Conservation (phyloP, 305 asterid genomes). For the Solanum hybrid region DNA sequence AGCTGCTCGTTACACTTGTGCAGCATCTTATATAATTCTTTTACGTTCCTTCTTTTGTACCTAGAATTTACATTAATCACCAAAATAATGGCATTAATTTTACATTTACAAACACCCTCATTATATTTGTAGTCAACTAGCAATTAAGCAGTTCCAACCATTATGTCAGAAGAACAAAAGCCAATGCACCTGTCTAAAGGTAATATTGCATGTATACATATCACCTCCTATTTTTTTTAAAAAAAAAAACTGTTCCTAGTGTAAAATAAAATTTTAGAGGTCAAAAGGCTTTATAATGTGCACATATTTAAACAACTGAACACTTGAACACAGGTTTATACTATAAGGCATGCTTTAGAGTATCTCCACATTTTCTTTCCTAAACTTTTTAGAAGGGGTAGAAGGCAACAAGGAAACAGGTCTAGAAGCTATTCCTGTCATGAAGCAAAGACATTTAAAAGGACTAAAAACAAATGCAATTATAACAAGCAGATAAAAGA, state of each 20-base stretch:
- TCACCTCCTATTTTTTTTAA: not conserved
- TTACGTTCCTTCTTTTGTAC: conserved; percentile 63
- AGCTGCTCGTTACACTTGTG: conserved; percentile 92
- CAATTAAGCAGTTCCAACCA: not conserved
- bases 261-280: not conserved
- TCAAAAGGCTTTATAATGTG: not conserved
- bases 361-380: not conserved
- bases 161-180: not conserved
- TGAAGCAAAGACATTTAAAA: not conserved
- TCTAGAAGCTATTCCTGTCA: not conserved
- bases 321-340: not conserved
- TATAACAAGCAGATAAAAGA: not conserved
- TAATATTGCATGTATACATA: not conserved
- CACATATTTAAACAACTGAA: not conserved
- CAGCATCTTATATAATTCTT: conserved; percentile 74
- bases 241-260: not conserved
- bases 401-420: not conserved
- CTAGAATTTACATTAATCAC: conserved; percentile 29
- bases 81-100: not conserved
- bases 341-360: not conserved
- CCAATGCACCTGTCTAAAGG: not conserved
- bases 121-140: not conserved
- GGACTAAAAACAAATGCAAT: not conserved
- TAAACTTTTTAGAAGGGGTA: not conserved
- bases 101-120: conserved; percentile 1